Conservation (phyloP, 345 rosid species). For the Citrus sp. region DNA sequence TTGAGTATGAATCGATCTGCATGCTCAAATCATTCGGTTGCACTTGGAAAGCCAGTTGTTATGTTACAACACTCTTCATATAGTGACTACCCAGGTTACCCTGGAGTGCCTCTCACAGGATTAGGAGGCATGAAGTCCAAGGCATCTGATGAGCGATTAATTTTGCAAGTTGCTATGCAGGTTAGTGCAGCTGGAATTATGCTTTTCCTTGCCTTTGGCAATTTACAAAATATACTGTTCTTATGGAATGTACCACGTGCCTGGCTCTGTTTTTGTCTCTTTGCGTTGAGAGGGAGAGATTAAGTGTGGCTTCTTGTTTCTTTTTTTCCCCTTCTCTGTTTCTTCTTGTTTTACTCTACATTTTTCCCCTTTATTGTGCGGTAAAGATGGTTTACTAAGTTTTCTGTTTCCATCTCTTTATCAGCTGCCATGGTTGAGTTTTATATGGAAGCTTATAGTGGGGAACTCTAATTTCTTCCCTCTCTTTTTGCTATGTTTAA, state of each 20-base stretch:
- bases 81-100: slow-evolving; percentile 27
- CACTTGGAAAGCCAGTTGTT: slow-evolving; percentile 6
- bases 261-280: not conserved
- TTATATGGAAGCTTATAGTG: not conserved
- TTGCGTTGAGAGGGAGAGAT: not conserved
- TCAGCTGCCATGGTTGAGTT: not conserved
- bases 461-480: not conserved
- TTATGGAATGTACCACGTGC: not conserved
- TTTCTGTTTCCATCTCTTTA: not conserved
- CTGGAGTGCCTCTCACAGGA: slow-evolving; percentile 32
- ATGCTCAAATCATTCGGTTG: slow-evolving; percentile 15
- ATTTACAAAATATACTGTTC: not conserved
- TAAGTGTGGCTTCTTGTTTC: not conserved
- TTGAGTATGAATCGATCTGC: not conserved
- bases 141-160: slow-evolving; percentile 47
- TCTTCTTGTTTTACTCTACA: not conserved
- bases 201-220: not conserved
- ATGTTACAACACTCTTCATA: slow-evolving; percentile 24
- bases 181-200: slow-evolving; percentile 33
- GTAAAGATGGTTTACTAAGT: not conserved
- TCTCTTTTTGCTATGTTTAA: not conserved
- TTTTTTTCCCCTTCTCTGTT: not conserved
- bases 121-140: slow-evolving; percentile 37
- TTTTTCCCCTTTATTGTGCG: not conserved
- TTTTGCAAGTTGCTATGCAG: slow-evolving; percentile 76